phyloP scores from a whole-genome alignment of 2,329 filamentous ascomycete species.

The Trichoderma afroharzianum region DNA sequence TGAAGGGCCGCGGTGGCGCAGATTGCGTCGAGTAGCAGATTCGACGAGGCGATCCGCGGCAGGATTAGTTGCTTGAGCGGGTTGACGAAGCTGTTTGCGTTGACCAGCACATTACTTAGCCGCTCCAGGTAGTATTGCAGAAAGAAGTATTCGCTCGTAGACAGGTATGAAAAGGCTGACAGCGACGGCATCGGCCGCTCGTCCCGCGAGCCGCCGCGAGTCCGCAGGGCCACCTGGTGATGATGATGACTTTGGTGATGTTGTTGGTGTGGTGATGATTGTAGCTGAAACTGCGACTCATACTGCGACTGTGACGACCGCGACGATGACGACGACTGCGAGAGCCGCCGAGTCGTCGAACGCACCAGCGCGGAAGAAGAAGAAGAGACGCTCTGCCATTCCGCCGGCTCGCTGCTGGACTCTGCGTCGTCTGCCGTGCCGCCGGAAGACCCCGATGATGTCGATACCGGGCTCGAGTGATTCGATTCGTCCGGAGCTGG shows the following conservation, averaged over 20 bases:
- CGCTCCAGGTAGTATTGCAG: slow-evolving; percentile 14
- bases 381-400: neutral
- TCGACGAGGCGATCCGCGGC: slow-evolving; percentile 6
- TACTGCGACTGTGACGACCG: neutral
- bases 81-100: slow-evolving; percentile 9
- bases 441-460: neutral
- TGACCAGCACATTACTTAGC: slow-evolving; percentile 8
- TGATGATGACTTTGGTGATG: neutral
- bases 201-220: neutral
- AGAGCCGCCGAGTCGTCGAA: neutral
- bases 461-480: neutral
- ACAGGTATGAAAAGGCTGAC: slow-evolving; percentile 14
- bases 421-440: neutral
- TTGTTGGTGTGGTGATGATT: neutral
- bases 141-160: slow-evolving; percentile 9
- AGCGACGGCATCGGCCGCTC: neutral
- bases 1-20: slow-evolving; percentile 2
- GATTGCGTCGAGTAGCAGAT: slow-evolving; percentile 11
- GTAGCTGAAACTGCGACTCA: neutral
- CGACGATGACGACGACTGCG: neutral
- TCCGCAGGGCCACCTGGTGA: neutral
- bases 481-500: neutral
- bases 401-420: neutral
- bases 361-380: neutral
- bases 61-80: slow-evolving; percentile 6